Conservation (phyloP, 2,329 filamentous ascomycete genomes). For the Aplosporella prunicola region DNA sequence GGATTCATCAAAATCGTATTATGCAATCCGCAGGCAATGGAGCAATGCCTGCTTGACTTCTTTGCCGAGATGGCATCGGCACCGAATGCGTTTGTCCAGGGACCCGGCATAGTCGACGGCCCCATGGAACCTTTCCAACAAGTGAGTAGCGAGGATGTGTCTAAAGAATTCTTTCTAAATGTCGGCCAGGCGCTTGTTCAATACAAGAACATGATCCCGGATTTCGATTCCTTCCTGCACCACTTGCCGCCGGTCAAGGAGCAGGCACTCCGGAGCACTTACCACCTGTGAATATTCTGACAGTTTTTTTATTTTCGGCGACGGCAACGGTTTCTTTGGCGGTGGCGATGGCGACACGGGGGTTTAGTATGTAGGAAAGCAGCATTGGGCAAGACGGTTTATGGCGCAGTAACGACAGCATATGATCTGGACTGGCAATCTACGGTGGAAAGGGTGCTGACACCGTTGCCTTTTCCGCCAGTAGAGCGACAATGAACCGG, state of each 20-base stretch:
- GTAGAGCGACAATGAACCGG: too few species aligned
- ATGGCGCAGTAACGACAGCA: too few species aligned
- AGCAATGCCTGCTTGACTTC: conserved; percentile 71
- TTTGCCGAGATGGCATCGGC: conserved; percentile 75
- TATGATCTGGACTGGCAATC: too few species aligned
- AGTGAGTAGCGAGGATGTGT: conserved; percentile 41
- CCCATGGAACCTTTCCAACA: conserved; percentile 65
- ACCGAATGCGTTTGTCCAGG: conserved; percentile 45
- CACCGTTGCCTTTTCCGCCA: too few species aligned
- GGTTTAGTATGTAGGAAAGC: too few species aligned
- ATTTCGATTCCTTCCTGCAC: conserved; percentile 43
- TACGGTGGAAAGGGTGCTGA: too few species aligned
- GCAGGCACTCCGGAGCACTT: conserved; percentile 34
- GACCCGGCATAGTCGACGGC: conserved; percentile 49
- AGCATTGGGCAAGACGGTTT: too few species aligned
- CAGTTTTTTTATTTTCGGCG: not conserved
- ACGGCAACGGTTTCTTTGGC: too few species aligned
- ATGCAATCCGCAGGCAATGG: conserved; percentile 85
- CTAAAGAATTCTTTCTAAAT: not conserved
- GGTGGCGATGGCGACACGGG: too few species aligned
- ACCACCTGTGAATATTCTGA: conserved; percentile 22
- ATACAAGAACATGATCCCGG: conserved; percentile 46
- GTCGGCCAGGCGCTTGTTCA: conserved; percentile 40
- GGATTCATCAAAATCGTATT: conserved; percentile 81
- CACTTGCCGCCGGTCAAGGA: conserved; percentile 36